A percentile compares a stretch with the other conserved stretches of the same genome.
Evolutionary conservation across 2,329 filamentous ascomycete species (phyloP).

Genomic region (Blumeria graminis): DNA sequence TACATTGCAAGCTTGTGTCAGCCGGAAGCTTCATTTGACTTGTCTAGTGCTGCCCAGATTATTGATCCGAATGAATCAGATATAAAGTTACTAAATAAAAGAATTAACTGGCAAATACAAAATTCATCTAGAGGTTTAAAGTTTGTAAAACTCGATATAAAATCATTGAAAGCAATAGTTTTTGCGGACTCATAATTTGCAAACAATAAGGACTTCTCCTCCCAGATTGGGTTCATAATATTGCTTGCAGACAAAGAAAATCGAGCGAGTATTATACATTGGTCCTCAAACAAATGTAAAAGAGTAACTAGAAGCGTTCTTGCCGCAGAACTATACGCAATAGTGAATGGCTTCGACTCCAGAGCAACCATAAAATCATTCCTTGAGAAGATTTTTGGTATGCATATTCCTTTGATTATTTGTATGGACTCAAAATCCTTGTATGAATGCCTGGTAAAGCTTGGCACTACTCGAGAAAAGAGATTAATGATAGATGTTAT

Average conservation of each 20-base stretch:
- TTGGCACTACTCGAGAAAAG: slow-evolving; percentile 1
- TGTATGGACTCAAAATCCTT: neutral
- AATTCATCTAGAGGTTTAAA: no score
- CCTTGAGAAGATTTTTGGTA: neutral
- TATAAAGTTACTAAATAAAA: no score
- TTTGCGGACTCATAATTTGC: neutral
- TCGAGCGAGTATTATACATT: neutral
- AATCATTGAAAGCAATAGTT: neutral
- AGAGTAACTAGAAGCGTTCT: neutral
- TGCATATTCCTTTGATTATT: neutral
- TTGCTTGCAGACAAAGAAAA: neutral
- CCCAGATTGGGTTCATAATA: neutral
- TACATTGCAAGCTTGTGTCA: no score
- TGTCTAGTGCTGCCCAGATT: no score
- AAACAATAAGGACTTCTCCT: neutral
- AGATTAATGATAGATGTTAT: neutral
- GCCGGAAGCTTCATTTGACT: no score
- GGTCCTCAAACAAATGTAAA: neutral
- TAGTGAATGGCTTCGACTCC: neutral
- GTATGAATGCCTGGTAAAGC: neutral
- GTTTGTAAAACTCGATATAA: neutral
- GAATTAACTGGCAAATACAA: no score
- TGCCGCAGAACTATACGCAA: neutral
- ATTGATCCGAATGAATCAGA: no score
- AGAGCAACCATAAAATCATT: neutral